phyloP scores from a whole-genome alignment of 208 protist species.

The Acanthamoeba polyphaga region DNA sequence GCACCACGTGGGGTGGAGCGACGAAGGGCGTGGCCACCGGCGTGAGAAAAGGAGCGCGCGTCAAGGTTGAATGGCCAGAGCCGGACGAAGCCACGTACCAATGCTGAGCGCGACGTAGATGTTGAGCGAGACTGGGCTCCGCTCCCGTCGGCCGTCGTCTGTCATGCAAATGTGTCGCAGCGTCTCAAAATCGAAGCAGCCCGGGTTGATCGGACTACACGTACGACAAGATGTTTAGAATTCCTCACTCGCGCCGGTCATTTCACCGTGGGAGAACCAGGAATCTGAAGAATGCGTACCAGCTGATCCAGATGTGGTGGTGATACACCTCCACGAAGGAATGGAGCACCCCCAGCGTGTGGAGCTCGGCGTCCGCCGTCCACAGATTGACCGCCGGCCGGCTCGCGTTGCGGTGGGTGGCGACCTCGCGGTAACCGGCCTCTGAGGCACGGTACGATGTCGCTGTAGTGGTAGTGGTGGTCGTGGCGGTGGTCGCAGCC shows the following conservation, averaged over 20 bases:
- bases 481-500: background rate
- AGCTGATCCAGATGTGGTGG: slow-evolving; percentile 42
- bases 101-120: background rate
- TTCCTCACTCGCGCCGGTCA: too few relatives aligned
- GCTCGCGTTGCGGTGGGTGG: background rate
- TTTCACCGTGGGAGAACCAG: background rate
- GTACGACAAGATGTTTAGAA: too few relatives aligned
- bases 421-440: background rate
- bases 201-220: slow-evolving; percentile 2
- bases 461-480: background rate
- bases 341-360: background rate
- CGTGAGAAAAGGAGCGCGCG: too few relatives aligned
- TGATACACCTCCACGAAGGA: background rate
- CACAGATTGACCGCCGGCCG: background rate
- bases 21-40: too few relatives aligned
- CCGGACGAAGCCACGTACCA: background rate
- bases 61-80: too few relatives aligned
- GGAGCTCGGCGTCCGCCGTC: background rate
- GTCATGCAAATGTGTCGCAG: background rate
- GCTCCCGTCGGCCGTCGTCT: background rate
- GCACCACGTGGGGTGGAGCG: background rate
- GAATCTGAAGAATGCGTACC: background rate
- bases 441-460: background rate
- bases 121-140: background rate
- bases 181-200: slow-evolving; percentile 41